A percentile compares a stretch with the other conserved stretches of the same genome.
Evolutionary conservation across 805 yeast genomes (phyloP).

Genomic region (Candida dajiaensis): DNA sequence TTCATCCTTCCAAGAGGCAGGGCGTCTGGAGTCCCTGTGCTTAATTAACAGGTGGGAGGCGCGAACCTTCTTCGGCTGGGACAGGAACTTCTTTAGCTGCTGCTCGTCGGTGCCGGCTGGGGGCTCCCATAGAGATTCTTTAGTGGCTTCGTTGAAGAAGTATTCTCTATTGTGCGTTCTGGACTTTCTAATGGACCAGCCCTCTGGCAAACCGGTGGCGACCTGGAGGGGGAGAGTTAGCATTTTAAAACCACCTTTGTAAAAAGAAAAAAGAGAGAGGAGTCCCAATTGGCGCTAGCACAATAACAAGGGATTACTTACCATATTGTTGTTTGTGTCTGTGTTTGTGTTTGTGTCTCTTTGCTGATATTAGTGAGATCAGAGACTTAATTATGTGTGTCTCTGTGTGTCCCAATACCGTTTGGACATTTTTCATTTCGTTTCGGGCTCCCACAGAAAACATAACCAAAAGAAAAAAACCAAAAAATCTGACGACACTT

Average conservation of each 20-base stretch:
- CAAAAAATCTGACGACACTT: too few relatives aligned
- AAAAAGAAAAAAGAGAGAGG: too few relatives aligned
- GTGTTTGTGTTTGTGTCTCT: too few relatives aligned
- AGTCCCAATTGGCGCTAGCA: too few relatives aligned
- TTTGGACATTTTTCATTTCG: too few relatives aligned
- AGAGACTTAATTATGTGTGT: too few relatives aligned
- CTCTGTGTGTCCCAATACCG: too few relatives aligned
- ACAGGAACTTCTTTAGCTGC: constrained; percentile 51
- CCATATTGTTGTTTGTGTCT: background rate
- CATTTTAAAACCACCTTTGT: background rate
- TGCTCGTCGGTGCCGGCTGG: constrained; percentile 76
- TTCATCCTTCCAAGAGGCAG: constrained; percentile 84
- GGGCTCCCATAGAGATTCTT: constrained; percentile 84
- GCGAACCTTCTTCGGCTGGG: constrained; percentile 63
- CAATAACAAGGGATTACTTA: background rate
- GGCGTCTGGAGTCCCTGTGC: constrained; percentile 79
- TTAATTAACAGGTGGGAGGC: constrained; percentile 81
- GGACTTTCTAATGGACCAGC: constrained; percentile 80
- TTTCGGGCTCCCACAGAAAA: too few relatives aligned
- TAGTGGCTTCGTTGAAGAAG: constrained; percentile 62
- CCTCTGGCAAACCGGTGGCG: constrained; percentile 72
- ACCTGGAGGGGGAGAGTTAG: background rate
- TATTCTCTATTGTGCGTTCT: constrained; percentile 81
- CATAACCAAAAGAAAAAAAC: too few relatives aligned
- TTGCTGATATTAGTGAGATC: too few relatives aligned